phyloP scores from a whole-genome alignment of 2,329 filamentous ascomycete species.

The Colletotrichum theobromicola region DNA sequence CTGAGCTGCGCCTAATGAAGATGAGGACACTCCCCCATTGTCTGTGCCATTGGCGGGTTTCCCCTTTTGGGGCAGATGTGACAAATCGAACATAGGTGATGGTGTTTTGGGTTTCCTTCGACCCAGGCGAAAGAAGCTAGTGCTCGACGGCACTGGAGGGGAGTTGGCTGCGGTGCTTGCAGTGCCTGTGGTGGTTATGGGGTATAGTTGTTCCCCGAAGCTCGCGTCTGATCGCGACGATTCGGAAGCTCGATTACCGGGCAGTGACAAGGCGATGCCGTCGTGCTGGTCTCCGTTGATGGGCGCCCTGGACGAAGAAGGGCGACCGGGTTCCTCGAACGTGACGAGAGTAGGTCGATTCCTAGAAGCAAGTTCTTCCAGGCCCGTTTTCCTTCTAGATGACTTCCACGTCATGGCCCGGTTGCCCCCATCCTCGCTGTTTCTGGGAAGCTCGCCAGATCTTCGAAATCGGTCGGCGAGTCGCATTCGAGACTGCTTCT shows the following conservation, averaged over 20 bases:
- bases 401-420: slow-evolving; percentile 37
- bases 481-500: slow-evolving; percentile 61
- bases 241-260: slow-evolving; percentile 48
- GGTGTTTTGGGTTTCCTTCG: slow-evolving; percentile 78
- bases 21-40: slow-evolving; percentile 41
- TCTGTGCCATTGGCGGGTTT: slow-evolving; percentile 38
- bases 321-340: slow-evolving; percentile 65
- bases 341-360: slow-evolving; percentile 34
- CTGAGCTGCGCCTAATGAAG: slow-evolving; percentile 42
- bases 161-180: slow-evolving; percentile 56
- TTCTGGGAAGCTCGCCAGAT: slow-evolving; percentile 53
- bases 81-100: slow-evolving; percentile 81
- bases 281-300: slow-evolving; percentile 10
- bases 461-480: slow-evolving; percentile 58
- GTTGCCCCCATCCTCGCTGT: slow-evolving; percentile 13
- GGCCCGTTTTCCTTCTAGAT: slow-evolving; percentile 39
- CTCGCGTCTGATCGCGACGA: slow-evolving; percentile 91
- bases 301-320: slow-evolving; percentile 41
- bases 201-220: slow-evolving; percentile 69
- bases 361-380: slow-evolving; percentile 26
- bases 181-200: slow-evolving; percentile 65
- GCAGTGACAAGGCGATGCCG: not conserved
- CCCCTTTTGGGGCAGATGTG: slow-evolving; percentile 80
- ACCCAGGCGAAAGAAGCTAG: slow-evolving; percentile 81
- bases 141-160: slow-evolving; percentile 57